These are phyloP conservation scores for Solanum boliviense DNA, from an alignment of 257 asterid species.

Conservation along the genomic window DNA sequence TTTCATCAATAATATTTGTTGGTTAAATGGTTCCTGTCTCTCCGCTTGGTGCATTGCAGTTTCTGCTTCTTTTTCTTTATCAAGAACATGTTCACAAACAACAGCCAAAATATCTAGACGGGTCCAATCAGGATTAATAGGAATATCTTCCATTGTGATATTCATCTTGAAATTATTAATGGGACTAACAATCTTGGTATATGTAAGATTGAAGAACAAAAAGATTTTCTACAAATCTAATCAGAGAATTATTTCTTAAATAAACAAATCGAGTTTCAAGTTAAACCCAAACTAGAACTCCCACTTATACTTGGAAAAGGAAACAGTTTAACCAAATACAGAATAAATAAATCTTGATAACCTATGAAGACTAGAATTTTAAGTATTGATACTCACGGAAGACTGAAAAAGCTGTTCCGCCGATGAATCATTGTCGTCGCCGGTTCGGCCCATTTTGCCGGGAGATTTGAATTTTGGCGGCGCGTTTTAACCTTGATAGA, in stretches of 20 bases:
- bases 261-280: too few relatives aligned
- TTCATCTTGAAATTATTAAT: neutral
- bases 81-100: too few relatives aligned
- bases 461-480: neutral
- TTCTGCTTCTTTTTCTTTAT: too few relatives aligned
- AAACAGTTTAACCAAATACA: too few relatives aligned
- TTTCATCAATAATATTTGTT: neutral
- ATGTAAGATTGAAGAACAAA: too few relatives aligned
- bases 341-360: neutral
- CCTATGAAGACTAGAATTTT: too few relatives aligned
- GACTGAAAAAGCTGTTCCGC: neutral
- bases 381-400: neutral
- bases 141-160: too few relatives aligned
- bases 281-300: neutral
- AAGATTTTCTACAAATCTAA: neutral
- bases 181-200: neutral
- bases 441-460: neutral
- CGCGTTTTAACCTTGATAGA: too few relatives aligned
- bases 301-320: too few relatives aligned
- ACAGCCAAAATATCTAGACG: too few relatives aligned
- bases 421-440: neutral
- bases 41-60: too few relatives aligned
- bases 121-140: too few relatives aligned
- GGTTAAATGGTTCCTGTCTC: neutral
- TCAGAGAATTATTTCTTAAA: neutral